Percentiles rank a stretch among this genome's conserved stretches.
Conservation (phyloP, 176 grass and related monocot species). For the Hsuehochloa calcarea region DNA sequence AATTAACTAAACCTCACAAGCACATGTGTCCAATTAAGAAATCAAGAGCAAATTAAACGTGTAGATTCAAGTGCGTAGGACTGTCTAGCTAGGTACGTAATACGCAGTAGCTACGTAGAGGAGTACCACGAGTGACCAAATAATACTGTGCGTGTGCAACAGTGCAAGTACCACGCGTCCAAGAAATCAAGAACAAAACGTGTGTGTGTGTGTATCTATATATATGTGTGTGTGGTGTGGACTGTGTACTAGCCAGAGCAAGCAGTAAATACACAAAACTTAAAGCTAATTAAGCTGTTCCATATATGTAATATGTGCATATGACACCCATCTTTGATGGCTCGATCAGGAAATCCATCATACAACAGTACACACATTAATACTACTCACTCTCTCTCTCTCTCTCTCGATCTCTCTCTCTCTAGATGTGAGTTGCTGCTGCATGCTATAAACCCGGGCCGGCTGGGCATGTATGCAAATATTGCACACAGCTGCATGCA, state of each 20-base stretch:
- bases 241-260: background rate
- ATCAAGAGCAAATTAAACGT: background rate
- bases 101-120: background rate
- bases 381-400: too few species aligned
- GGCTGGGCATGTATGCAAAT: background rate
- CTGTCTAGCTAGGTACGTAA: background rate
- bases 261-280: background rate
- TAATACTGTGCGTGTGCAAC: background rate
- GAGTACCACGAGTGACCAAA: conserved; percentile 23
- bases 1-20: background rate
- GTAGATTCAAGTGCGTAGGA: background rate
- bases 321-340: background rate
- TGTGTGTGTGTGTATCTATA: background rate
- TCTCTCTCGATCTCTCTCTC: background rate
- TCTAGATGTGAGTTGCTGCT: background rate
- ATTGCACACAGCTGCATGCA: background rate
- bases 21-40: background rate
- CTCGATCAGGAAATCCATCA: conserved; percentile 30
- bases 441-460: conserved; percentile 8
- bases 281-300: too few species aligned
- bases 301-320: too few species aligned
- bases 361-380: conserved; percentile 50
- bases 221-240: too few species aligned
- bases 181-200: background rate
- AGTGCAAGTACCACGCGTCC: background rate